Percentiles rank a stretch among this genome's conserved stretches.
Evolutionary conservation across 129 eudicot genomes (phyloP).

Genomic region (Flaveria linearis): DNA sequence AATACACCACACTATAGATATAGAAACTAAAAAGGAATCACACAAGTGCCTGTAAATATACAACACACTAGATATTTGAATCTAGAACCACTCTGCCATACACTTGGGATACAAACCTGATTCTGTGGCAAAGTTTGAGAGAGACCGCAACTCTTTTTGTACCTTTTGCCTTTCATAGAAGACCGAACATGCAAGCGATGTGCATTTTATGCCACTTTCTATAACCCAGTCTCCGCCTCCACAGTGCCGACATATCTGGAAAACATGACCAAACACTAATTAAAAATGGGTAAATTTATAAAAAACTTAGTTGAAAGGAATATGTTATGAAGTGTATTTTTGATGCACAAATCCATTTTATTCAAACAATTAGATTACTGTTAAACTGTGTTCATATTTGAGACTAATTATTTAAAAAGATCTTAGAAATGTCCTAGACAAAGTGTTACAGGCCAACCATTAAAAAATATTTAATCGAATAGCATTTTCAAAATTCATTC

Average conservation of each 20-base stretch:
- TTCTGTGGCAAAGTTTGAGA: slow-evolving; percentile 62
- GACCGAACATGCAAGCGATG: slow-evolving; percentile 83
- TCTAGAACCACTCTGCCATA: slow-evolving; percentile 82
- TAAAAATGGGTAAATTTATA: neutral
- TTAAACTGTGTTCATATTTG: neutral
- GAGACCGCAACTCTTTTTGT: slow-evolving; percentile 70
- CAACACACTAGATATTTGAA: neutral
- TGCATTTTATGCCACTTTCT: slow-evolving; percentile 86
- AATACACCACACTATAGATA: neutral
- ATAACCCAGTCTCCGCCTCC: slow-evolving; percentile 93
- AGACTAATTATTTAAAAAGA: neutral
- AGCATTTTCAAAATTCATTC: too few relatives aligned
- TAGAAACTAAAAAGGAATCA: neutral
- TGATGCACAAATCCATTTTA: neutral
- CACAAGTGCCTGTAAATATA: neutral
- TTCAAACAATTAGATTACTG: neutral
- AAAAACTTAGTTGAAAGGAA: neutral
- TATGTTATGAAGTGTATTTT: neutral
- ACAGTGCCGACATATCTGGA: slow-evolving; percentile 90
- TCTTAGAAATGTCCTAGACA: neutral
- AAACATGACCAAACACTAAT: neutral
- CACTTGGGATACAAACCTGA: slow-evolving; percentile 77
- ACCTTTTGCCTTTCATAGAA: slow-evolving; percentile 79
- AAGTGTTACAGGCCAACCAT: neutral
- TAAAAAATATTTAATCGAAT: too few relatives aligned